Conservation (phyloP, 129 eudicot genomes). For the Tagetes erecta region DNA sequence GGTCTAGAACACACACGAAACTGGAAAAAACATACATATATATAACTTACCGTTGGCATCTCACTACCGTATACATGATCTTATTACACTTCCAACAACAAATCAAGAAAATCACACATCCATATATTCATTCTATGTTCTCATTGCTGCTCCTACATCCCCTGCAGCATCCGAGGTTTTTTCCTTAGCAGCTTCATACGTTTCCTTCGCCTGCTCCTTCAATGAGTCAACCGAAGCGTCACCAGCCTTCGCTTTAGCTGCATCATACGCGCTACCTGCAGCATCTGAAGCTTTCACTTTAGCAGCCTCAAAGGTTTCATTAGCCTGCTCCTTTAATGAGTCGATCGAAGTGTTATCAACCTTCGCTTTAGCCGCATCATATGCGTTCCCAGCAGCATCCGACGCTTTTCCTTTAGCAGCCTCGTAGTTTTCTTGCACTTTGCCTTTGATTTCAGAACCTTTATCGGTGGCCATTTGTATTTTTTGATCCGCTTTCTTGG, state of each 20-base stretch:
- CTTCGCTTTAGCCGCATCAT: constrained; percentile 29
- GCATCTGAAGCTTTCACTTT: constrained; percentile 52
- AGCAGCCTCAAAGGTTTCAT: constrained; percentile 39
- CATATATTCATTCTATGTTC: constrained; percentile 24
- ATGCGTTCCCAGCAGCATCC: too few species aligned
- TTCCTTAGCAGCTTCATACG: constrained; percentile 53
- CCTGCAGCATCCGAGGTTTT: constrained; percentile 52
- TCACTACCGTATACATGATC: neutral
- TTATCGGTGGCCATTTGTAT: constrained; percentile 40
- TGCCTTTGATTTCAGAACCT: constrained; percentile 31
- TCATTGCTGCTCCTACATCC: constrained; percentile 38
- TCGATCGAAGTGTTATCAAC: constrained; percentile 34
- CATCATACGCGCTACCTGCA: neutral
- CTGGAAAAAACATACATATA: neutral
- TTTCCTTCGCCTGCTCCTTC: constrained; percentile 36
- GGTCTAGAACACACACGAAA: neutral
- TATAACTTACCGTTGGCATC: neutral
- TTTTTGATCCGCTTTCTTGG: constrained; percentile 20
- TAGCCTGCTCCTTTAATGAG: constrained; percentile 27
- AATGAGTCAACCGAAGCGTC: constrained; percentile 27
- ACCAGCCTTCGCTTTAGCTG: constrained; percentile 14
- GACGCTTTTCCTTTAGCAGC: constrained; percentile 25
- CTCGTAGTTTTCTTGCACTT: neutral
- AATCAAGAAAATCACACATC: neutral
- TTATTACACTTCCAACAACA: constrained; percentile 5